Percentiles rank a stretch among this genome's conserved stretches.
Conservation (phyloP, 2,329 filamentous ascomycete genomes). For the Botrytis porri region DNA sequence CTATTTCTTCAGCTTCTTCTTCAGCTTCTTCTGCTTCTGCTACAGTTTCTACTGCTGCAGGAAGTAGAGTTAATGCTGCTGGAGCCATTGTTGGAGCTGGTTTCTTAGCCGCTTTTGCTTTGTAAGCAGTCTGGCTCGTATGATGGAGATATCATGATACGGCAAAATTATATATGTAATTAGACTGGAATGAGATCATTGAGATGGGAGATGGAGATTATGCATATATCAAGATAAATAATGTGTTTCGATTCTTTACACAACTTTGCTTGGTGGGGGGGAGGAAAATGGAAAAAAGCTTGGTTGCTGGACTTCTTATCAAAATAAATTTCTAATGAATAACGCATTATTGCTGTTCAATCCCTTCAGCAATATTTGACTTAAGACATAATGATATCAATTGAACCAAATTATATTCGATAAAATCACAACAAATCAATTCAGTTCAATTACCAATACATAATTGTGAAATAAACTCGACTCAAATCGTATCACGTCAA, state of each 20-base stretch:
- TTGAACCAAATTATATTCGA: neutral
- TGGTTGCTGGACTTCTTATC: neutral
- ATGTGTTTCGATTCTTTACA: slow-evolving; percentile 7
- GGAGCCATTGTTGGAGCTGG: slow-evolving; percentile 25
- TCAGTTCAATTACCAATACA: neutral
- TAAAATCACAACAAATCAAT: neutral
- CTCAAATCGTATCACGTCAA: neutral
- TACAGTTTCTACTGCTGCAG: slow-evolving; percentile 14
- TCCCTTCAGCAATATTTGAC: neutral
- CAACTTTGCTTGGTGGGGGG: neutral
- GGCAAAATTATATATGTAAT: neutral
- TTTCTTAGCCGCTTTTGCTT: slow-evolving; percentile 27
- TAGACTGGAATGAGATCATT: neutral
- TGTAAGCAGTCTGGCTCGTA: slow-evolving; percentile 20
- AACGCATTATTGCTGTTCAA: neutral
- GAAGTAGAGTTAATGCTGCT: slow-evolving; percentile 10
- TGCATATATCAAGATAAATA: neutral
- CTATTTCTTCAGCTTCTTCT: neutral
- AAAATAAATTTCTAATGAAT: neutral
- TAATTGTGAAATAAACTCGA: neutral
- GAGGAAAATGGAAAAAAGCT: neutral
- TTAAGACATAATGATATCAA: neutral
- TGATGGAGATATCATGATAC: neutral
- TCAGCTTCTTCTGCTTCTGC: slow-evolving; percentile 15
- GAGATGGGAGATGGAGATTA: neutral